phyloP scores from a whole-genome alignment of 257 asterid species.

The Solanum tarijense region DNA sequence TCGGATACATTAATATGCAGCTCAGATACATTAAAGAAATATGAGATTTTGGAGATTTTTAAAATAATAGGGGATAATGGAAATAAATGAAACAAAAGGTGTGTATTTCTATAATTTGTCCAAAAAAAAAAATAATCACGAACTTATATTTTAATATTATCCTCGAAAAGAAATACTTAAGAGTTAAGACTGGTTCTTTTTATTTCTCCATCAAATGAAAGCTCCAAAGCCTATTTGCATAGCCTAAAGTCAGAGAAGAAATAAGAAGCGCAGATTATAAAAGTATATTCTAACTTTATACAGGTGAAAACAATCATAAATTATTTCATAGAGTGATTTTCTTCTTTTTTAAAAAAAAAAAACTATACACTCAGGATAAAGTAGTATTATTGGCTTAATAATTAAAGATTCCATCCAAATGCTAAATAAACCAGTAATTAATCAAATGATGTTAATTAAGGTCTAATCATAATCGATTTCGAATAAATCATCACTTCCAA shows the following conservation, averaged over 20 bases:
- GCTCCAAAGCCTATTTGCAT: not conserved
- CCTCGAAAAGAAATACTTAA: not conserved
- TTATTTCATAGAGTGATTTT: not conserved
- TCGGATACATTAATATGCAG: no score
- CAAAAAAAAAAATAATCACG: no score
- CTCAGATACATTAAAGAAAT: no score
- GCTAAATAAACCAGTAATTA: not conserved
- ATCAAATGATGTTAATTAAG: not conserved
- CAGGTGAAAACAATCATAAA: not conserved
- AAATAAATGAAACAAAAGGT: no score
- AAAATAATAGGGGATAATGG: no score
- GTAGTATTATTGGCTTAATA: not conserved
- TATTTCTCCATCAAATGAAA: not conserved
- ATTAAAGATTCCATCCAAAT: not conserved
- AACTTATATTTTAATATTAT: no score
- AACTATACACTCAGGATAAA: not conserved
- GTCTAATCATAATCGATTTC: not conserved
- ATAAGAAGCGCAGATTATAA: not conserved
- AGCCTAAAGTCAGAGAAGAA: not conserved
- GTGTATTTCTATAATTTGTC: no score
- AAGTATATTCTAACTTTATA: not conserved
- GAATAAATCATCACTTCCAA: not conserved
- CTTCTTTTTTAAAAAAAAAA: not conserved
- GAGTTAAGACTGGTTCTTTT: not conserved
- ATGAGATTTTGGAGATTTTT: no score